Conservation (phyloP, 345 rosid genomes). For the Hypericum perforatum region DNA sequence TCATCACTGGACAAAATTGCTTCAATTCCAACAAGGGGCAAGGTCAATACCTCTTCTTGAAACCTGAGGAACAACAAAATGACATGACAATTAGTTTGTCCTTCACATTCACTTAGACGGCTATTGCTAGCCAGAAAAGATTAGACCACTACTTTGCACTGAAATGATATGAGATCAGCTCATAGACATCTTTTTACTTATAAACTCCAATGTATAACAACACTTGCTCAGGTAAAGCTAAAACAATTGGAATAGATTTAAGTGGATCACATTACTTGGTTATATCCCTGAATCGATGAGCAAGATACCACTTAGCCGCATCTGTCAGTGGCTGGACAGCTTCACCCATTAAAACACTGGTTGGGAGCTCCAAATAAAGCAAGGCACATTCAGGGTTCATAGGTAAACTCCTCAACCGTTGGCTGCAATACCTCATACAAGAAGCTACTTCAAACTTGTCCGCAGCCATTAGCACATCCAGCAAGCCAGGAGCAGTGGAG, state of each 20-base stretch:
- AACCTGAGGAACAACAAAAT: slow-evolving; percentile 34
- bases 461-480: slow-evolving; percentile 98
- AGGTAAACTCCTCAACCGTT: slow-evolving; percentile 55
- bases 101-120: no score
- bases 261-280: slow-evolving; percentile 30
- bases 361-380: slow-evolving; percentile 96
- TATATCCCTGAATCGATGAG: slow-evolving; percentile 79
- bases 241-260: background rate
- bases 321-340: slow-evolving; percentile 96
- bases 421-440: slow-evolving; percentile 96
- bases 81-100: slow-evolving; percentile 2
- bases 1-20: slow-evolving; percentile 86
- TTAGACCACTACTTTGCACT: background rate
- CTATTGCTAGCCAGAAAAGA: background rate
- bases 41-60: slow-evolving; percentile 83
- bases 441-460: slow-evolving; percentile 99
- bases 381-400: slow-evolving; percentile 96
- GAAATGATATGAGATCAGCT: background rate
- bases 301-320: slow-evolving; percentile 91
- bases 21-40: slow-evolving; percentile 94
- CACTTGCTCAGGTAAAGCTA: no score
- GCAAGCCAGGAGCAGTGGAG: slow-evolving; percentile 73
- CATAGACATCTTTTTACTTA: background rate
- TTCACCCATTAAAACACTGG: slow-evolving; percentile 89
- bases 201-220: no score